Percentiles rank a stretch among this genome's conserved stretches.
These are phyloP conservation scores for Inga oerstediana DNA, from an alignment of 306 rosid species.

Conservation along the genomic window DNA sequence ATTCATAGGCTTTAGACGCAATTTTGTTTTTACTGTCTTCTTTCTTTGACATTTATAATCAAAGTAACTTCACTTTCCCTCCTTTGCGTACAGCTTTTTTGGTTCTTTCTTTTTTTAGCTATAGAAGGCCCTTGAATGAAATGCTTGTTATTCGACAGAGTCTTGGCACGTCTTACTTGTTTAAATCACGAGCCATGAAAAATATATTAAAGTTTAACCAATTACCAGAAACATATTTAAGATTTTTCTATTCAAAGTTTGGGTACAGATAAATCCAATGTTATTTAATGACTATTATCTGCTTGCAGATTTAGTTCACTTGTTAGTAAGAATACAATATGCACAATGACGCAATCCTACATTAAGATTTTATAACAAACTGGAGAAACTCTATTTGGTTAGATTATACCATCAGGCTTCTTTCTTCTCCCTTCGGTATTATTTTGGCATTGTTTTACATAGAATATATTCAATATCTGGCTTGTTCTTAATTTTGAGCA, in stretches of 20 bases:
- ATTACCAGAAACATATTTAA: not conserved
- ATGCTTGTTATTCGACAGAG: not conserved
- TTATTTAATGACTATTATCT: not conserved
- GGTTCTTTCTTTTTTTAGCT: not conserved
- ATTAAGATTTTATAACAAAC: not conserved
- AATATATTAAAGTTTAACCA: not conserved
- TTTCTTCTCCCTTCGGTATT: not conserved
- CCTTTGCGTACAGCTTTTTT: not conserved
- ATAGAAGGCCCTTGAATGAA: not conserved
- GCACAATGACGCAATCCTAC: not conserved
- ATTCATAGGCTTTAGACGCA: constrained; percentile 44
- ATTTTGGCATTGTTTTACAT: not conserved
- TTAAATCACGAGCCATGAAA: not conserved
- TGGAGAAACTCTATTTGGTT: not conserved
- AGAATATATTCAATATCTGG: not conserved
- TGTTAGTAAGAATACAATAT: not conserved
- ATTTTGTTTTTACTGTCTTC: constrained; percentile 27
- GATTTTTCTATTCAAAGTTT: not conserved
- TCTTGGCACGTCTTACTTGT: not conserved
- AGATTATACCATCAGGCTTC: not conserved
- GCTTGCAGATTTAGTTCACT: not conserved
- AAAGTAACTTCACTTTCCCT: constrained; percentile 8
- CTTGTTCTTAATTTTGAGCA: not conserved
- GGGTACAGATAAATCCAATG: not conserved
- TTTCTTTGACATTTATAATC: constrained; percentile 30